Evolutionary conservation across 1,284 basidiomycete species (phyloP), one percentile per base, ranked within the genome.

Genomic region (Microbotryum scabiosae): DNA sequence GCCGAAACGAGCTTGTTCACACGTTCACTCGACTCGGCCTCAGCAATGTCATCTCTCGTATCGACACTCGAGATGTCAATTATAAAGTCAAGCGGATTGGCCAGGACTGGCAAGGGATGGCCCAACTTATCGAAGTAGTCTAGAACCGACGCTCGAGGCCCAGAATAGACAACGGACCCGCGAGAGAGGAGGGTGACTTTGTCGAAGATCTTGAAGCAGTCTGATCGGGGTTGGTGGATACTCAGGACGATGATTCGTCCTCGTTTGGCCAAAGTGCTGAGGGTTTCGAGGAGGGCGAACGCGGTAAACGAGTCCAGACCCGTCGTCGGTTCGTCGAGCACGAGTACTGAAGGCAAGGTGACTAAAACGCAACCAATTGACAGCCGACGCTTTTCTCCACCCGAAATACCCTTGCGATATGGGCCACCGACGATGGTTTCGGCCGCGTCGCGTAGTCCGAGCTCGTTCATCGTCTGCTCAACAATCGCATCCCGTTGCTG

Each of bases 301-400:
- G 80, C 78, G 1, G 79, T 80, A 60, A 78, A 80, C 0, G 79
- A 76, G 64, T 82, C 81, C 43, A 76, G 71, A 6, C 76, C 77
- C 3, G 75, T 77, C 1, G 87, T 89, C 8, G 88, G 87, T 70
- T 88, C 88, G 73, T 93, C 90, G 26, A 91, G 78, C 28, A 91
- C 82, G 50, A 92, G 75, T 8, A 92, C 80, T 70, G 89, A 87
- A 0, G 89, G 89, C 41, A 82, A 78, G 0, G 86, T 85, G 56
- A 92, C 64, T 9, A 69, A 63, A 0, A 67, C 86, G 58, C 90
- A 79, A 9, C 90, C 89, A 61, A 93, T 91, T 57, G 84, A 86
- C 20, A 93, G 83, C 48, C 90, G 79, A 48, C 76, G 71, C 78
- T 86, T 87, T 75, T 92, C 89, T 23, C 89, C 89, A 18, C 89